Conservation (phyloP, 2,329 filamentous ascomycete species). For the Grosmannia huntii region DNA sequence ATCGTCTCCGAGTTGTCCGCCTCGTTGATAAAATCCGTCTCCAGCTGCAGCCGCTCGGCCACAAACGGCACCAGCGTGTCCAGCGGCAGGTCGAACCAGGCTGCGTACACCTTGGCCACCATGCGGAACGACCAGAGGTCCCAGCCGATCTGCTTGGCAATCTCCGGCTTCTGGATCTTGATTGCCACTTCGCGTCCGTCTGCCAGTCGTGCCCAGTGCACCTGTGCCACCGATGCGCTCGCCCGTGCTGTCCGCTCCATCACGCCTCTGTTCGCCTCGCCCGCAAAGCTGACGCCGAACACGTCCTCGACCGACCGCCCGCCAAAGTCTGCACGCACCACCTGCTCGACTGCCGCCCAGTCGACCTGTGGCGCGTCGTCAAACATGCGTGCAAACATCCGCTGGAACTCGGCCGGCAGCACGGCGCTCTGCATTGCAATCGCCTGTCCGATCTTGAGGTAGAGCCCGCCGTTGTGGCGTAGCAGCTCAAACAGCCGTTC, state of each 20-base stretch:
- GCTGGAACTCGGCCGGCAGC: conserved; percentile 84
- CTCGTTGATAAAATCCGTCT: conserved; percentile 92
- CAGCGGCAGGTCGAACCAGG: conserved; percentile 84
- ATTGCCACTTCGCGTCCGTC: conserved; percentile 89
- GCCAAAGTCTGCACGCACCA: conserved; percentile 83
- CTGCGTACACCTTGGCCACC: conserved; percentile 70
- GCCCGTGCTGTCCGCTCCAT: conserved; percentile 51
- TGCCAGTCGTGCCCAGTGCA: conserved; percentile 78
- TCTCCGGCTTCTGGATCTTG: conserved; percentile 95
- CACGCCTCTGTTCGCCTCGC: conserved; percentile 48
- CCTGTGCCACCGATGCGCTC: conserved; percentile 88
- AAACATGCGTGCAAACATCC: conserved; percentile 95
- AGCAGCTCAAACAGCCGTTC: conserved; percentile 72
- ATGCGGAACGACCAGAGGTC: conserved; percentile 88
- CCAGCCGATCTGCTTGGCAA: conserved; percentile 80
- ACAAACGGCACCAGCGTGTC: conserved; percentile 89
- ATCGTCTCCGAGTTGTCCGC: conserved; percentile 79
- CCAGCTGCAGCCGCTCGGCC: conserved; percentile 76
- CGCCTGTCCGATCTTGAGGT: conserved; percentile 95
- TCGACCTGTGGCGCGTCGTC: conserved; percentile 91
- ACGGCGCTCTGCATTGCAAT: conserved; percentile 97
- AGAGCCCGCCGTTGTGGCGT: conserved; percentile 78
- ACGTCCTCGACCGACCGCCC: conserved; percentile 74
- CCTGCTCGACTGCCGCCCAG: conserved; percentile 74
- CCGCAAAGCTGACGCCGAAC: conserved; percentile 74